These are phyloP conservation scores for Schwanniomyces sp. DNA, from an alignment of 805 yeast genomes.

Conservation along the genomic window DNA sequence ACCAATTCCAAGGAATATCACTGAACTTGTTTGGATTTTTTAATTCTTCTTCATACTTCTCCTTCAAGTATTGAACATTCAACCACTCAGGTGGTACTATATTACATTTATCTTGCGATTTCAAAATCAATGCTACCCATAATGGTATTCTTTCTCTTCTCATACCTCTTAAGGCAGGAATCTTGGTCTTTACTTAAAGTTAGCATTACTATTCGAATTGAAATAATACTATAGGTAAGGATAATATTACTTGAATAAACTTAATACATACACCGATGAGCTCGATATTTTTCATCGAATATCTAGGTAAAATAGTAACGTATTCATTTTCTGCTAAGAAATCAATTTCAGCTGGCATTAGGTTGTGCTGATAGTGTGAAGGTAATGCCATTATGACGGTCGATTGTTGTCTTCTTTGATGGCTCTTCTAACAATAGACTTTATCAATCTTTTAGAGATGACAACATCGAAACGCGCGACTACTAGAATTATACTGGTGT, in stretches of 20 bases:
- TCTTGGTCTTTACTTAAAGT: conserved; percentile 32
- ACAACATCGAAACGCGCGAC: background rate
- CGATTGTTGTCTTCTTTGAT: background rate
- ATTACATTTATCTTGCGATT: conserved; percentile 82
- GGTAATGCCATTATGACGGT: conserved; percentile 60
- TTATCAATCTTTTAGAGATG: background rate
- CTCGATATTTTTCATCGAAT: conserved; percentile 61
- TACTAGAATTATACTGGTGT: background rate
- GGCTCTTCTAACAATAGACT: background rate
- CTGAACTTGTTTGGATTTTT: conserved; percentile 59
- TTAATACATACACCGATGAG: conserved; percentile 58
- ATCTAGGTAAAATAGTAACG: conserved; percentile 77
- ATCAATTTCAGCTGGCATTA: conserved; percentile 75
- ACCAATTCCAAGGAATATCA: conserved; percentile 84
- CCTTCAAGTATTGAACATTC: conserved; percentile 50
- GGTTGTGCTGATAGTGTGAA: conserved; percentile 47
- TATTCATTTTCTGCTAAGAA: conserved; percentile 82
- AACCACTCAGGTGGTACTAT: conserved; percentile 89
- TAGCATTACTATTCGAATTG: background rate
- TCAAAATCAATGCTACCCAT: conserved; percentile 84
- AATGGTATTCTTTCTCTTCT: conserved; percentile 70
- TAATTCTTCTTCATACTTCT: conserved; percentile 66
- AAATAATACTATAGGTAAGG: background rate
- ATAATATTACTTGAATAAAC: background rate
- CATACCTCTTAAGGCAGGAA: conserved; percentile 66